These are phyloP conservation scores for Phytophthora uliginosa DNA, from an alignment of 352 stramenopile species.

Conservation along the genomic window DNA sequence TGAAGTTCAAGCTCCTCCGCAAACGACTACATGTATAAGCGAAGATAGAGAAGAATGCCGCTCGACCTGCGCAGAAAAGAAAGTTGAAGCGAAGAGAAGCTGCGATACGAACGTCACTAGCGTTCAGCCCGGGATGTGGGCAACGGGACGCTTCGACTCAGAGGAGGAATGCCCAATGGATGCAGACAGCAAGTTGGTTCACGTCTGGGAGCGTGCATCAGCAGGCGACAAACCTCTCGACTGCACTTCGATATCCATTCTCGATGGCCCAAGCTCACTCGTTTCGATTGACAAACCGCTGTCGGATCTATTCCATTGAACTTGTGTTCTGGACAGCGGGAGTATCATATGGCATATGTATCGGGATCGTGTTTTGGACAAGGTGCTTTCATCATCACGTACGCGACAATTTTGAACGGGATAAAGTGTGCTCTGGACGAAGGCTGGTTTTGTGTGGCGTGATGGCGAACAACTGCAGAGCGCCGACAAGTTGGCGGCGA, in stretches of 20 bases:
- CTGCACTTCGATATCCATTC: slow-evolving; percentile 42
- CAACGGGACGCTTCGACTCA: not conserved
- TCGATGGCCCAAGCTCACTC: slow-evolving; percentile 43
- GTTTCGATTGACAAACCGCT: slow-evolving; percentile 34
- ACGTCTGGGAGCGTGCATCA: slow-evolving; percentile 20
- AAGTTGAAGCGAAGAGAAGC: not conserved
- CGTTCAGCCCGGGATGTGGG: not conserved
- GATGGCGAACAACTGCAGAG: too few species aligned
- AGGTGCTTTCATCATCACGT: too few species aligned
- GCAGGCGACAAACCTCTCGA: slow-evolving; percentile 29
- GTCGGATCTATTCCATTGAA: slow-evolving; percentile 23
- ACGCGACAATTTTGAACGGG: too few species aligned
- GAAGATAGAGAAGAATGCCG: not conserved
- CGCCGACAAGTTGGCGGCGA: too few species aligned
- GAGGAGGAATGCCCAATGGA: slow-evolving; percentile 34
- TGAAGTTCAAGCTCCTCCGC: not conserved
- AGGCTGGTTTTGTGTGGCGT: too few species aligned
- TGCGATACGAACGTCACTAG: not conserved
- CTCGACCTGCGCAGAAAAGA: not conserved
- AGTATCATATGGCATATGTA: too few species aligned
- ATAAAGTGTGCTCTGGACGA: too few species aligned
- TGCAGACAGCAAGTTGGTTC: slow-evolving; percentile 38
- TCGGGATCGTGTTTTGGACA: too few species aligned
- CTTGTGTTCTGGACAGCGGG: too few species aligned
- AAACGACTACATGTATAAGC: not conserved